A percentile compares a stretch with the other conserved stretches of the same genome.
Evolutionary conservation across 1,284 basidiomycete genomes (phyloP).

Genomic region (Rhizopogon parksii): DNA sequence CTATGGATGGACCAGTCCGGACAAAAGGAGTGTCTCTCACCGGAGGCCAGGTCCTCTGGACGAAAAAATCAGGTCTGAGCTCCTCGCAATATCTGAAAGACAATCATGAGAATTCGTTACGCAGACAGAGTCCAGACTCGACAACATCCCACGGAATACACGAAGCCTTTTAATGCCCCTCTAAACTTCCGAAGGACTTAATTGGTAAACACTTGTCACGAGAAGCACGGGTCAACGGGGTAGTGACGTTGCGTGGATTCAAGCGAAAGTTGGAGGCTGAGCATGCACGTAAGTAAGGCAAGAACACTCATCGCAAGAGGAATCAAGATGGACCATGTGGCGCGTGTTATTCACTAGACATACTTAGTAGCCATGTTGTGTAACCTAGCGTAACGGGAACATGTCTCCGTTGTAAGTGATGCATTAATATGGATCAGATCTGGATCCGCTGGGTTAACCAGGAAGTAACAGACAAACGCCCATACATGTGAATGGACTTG

Average conservation of each 20-base stretch:
- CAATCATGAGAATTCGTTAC: neutral
- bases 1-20: no score
- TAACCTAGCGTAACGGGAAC: neutral
- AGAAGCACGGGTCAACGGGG: neutral
- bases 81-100: neutral
- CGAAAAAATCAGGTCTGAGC: no score
- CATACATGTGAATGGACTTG: neutral
- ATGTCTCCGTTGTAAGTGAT: neutral
- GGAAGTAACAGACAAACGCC: neutral
- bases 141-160: neutral
- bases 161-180: neutral
- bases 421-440: neutral
- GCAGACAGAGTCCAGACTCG: neutral
- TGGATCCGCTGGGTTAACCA: neutral
- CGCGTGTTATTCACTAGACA: no score
- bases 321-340: no score
- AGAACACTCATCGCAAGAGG: neutral
- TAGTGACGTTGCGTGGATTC: neutral
- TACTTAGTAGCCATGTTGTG: no score
- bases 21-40: no score
- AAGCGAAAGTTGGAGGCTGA: neutral
- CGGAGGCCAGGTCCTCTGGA: no score
- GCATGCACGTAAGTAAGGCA: neutral
- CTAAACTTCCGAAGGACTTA: neutral
- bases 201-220: neutral